These are phyloP conservation scores for Rhynchospora tenuis DNA, from an alignment of 176 grass and related monocot species.

Conservation along the genomic window DNA sequence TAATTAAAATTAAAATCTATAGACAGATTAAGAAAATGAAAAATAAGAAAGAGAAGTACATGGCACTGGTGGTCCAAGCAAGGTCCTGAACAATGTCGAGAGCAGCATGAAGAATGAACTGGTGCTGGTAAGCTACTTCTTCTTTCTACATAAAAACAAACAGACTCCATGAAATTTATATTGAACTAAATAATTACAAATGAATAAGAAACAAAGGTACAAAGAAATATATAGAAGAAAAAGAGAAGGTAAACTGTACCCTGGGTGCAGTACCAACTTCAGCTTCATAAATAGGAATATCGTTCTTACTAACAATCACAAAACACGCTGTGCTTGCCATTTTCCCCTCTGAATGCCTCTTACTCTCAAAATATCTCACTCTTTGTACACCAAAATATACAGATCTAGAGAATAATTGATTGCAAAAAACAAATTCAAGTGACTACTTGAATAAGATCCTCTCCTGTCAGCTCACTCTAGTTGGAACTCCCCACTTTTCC, in stretches of 20 bases:
- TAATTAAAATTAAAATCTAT: slow-evolving; percentile 1
- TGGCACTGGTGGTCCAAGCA: slow-evolving; percentile 34
- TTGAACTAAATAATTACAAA: neutral
- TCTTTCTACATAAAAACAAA: slow-evolving; percentile 34
- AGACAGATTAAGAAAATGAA: neutral
- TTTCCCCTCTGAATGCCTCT: neutral
- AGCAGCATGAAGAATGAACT: slow-evolving; percentile 62
- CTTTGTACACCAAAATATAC: neutral
- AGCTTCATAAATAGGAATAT: slow-evolving; percentile 84
- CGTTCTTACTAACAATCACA: slow-evolving; percentile 76
- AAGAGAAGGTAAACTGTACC: slow-evolving; percentile 13
- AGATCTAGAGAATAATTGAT: neutral
- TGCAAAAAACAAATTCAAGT: neutral
- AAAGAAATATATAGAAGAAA: slow-evolving; percentile 10
- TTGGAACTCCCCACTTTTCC: neutral
- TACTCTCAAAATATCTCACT: neutral
- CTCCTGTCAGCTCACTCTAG: too few species aligned
- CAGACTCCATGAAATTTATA: neutral
- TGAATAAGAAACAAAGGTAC: neutral
- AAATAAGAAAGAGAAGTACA: neutral
- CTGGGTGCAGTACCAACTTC: slow-evolving; percentile 68
- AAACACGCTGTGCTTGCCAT: slow-evolving; percentile 92
- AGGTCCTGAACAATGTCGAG: slow-evolving; percentile 71
- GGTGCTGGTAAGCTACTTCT: slow-evolving; percentile 49
- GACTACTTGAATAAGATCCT: neutral